Percentiles rank a stretch among this genome's conserved stretches.
phyloP scores from a whole-genome alignment of 768 basidiomycete genomes.

The Tricholoma flavovirens region DNA sequence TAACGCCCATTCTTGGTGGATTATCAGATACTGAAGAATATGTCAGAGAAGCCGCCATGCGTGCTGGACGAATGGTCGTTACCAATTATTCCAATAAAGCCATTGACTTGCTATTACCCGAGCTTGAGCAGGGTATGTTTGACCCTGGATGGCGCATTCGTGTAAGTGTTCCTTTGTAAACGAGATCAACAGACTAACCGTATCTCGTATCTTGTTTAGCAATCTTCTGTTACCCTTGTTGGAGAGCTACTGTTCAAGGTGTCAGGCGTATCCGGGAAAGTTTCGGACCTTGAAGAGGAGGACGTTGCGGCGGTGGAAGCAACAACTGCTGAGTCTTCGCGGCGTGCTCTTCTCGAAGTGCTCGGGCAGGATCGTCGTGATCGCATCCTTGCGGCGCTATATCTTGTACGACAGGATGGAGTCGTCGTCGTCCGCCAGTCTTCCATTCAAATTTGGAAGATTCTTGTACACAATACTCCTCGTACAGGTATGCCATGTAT shows the following conservation, averaged over 20 bases:
- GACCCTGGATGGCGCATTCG: conserved; percentile 93
- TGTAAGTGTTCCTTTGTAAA: conserved; percentile 37
- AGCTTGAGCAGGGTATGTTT: conserved; percentile 93
- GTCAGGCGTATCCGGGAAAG: conserved; percentile 90
- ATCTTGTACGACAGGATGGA: conserved; percentile 90
- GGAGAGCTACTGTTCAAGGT: conserved; percentile 96
- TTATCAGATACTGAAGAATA: conserved; percentile 91
- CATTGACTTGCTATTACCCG: conserved; percentile 89
- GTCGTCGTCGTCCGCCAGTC: conserved; percentile 86
- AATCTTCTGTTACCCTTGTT: conserved; percentile 92
- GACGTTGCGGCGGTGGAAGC: conserved; percentile 62
- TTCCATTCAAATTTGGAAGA: conserved; percentile 97
- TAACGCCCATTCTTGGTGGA: conserved; percentile 86
- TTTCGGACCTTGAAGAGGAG: conserved; percentile 70
- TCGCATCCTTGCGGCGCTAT: conserved; percentile 84
- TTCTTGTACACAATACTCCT: conserved; percentile 91
- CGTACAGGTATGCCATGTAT: conserved; percentile 57
- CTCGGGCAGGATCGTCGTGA: conserved; percentile 87
- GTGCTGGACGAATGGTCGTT: conserved; percentile 97
- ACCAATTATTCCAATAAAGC: conserved; percentile 89
- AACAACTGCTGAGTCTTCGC: conserved; percentile 68
- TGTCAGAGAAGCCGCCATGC: conserved; percentile 96
- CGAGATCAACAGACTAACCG: conserved; percentile 5
- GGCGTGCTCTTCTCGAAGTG: conserved; percentile 80
- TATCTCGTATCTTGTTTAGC: conserved; percentile 44